Percentiles rank a stretch among this genome's conserved stretches.
These are phyloP conservation scores for Salinomyces thailandicus DNA, from an alignment of 2,329 filamentous ascomycete species.

Conservation along the genomic window DNA sequence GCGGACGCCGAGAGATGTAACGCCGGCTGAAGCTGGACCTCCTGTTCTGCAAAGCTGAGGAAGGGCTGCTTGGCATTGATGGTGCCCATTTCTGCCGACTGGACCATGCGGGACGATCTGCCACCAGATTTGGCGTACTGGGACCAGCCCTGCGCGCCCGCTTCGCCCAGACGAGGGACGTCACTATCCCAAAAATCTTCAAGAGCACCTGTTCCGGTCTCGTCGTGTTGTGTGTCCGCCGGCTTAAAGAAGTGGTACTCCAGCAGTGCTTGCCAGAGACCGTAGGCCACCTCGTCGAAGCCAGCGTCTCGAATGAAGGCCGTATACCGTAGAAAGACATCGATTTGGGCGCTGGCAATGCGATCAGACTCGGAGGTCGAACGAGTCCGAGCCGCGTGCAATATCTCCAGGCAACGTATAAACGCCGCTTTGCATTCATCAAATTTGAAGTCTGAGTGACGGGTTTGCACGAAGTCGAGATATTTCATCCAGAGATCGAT, in stretches of 20 bases:
- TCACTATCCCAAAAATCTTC: slow-evolving; percentile 82
- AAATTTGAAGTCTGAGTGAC: slow-evolving; percentile 56
- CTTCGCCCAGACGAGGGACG: slow-evolving; percentile 65
- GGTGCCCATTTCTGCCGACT: background rate
- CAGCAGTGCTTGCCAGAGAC: slow-evolving; percentile 71
- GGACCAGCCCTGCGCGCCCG: slow-evolving; percentile 59
- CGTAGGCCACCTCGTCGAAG: slow-evolving; percentile 64
- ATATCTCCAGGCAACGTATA: slow-evolving; percentile 41
- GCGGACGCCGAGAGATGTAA: slow-evolving; percentile 45
- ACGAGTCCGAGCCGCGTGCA: slow-evolving; percentile 2
- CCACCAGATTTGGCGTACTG: slow-evolving; percentile 26
- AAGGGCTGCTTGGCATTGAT: background rate
- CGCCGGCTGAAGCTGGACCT: slow-evolving; percentile 34
- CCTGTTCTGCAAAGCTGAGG: slow-evolving; percentile 39
- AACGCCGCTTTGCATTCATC: slow-evolving; percentile 54
- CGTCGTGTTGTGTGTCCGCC: slow-evolving; percentile 1
- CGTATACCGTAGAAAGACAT: slow-evolving; percentile 66
- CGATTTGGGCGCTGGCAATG: slow-evolving; percentile 43
- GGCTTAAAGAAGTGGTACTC: slow-evolving; percentile 60
- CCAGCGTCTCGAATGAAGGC: slow-evolving; percentile 65
- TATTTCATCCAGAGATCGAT: slow-evolving; percentile 63
- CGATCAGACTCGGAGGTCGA: background rate
- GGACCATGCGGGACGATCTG: background rate
- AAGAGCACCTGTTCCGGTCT: slow-evolving; percentile 35
- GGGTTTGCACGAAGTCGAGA: slow-evolving; percentile 60